Base-by-base conservation (phyloP, 768 basidiomycete species). In the Mycena olivaceomarginata region DNA sequence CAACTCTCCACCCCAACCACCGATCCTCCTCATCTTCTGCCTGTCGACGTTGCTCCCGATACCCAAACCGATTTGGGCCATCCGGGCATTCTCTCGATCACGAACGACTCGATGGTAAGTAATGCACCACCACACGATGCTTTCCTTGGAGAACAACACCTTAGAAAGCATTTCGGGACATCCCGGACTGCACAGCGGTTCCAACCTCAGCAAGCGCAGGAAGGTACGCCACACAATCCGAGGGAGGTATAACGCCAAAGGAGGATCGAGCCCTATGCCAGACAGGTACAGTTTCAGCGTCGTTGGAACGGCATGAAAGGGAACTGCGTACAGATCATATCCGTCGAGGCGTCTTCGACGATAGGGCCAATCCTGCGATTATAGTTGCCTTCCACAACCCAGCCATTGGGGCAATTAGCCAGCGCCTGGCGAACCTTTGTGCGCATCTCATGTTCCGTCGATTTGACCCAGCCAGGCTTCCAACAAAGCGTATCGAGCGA, bases 261-360 rank as follows among this genome's bases (percentile, higher is more conserved):
- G 94, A 13, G 93, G 93, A 76, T 94, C 93, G 22, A 94, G 85
- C 94, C 94, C 93, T 94, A 70, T 1, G 48, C 18, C 16, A 48
- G 48, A 48, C 6, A 48, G 16, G 5, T 15, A 16, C 5, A 16
- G 46, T 9, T 31, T 57, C 40, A 57, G 16, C 16, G 64, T 5
- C 37, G 6, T 57, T 12, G 46, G n/a, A 20, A 22, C 25, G 11
- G 46, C 66, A 45, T 53, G 15, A 41, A 67, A 13, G 40, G 43
- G 25, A 84, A 88, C 60, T 13, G 37, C 15, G 45, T 74, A 92
- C 92, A 93, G 25, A 93, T 87, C 12, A 91, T 79, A 80, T 93
- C 91, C 5, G 92, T 92, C 12, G 87, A 83, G 41, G 81, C 82
- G 3, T 89, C 85, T 0, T 82, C 76, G 1, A 90, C 80, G 2